Percentiles rank a stretch among this genome's conserved stretches.
Conservation (phyloP, 1,284 basidiomycete genomes). For the Gymnopus androsaceus region DNA sequence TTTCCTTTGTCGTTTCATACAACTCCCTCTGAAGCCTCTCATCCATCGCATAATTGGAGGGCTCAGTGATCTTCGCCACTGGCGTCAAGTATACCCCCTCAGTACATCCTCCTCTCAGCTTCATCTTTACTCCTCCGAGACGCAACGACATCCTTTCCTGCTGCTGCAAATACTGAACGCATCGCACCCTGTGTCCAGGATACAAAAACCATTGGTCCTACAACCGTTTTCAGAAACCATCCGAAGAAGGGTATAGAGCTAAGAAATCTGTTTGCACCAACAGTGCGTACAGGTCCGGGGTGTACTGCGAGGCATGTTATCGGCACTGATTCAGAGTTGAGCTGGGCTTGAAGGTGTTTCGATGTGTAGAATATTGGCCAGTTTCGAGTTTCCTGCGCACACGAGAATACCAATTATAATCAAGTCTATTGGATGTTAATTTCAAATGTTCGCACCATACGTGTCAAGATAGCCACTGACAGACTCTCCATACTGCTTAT, state of each 20-base stretch:
- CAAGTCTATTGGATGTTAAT: too few species aligned
- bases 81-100: constrained; percentile 20
- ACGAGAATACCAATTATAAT: not conserved
- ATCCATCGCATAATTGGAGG: constrained; percentile 16
- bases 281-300: not conserved
- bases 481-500: constrained; percentile 7
- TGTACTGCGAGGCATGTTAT: constrained; percentile 7
- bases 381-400: not conserved
- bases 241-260: not conserved
- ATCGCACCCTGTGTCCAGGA: constrained; percentile 6
- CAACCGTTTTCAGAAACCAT: not conserved
- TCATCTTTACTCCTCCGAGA: not conserved
- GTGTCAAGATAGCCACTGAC: not conserved
- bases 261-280: not conserved
- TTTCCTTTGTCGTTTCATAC: constrained; percentile 22
- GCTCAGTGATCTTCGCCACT: constrained; percentile 16
- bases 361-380: constrained; percentile 6
- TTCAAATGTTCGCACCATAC: not conserved
- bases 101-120: not conserved
- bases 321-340: not conserved
- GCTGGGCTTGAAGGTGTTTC: constrained; percentile 5
- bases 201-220: not conserved
- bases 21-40: constrained; percentile 23
- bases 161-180: not conserved
- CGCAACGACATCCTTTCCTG: constrained; percentile 1